Evolutionary conservation across 2,329 filamentous ascomycete species (phyloP).

Genomic region (Penicillium sp.): DNA sequence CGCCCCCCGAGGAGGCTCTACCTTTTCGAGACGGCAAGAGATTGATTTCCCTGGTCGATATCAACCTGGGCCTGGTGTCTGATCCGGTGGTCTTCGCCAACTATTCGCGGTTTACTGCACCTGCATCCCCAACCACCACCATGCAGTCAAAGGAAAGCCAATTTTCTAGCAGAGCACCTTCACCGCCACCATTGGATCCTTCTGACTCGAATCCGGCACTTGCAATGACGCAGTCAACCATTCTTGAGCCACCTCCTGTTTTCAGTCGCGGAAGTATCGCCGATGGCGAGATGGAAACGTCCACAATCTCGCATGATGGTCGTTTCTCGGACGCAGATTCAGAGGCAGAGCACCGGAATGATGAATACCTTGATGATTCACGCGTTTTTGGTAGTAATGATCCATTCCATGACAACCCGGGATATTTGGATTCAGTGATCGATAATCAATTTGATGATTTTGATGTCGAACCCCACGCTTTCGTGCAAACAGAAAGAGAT

Average conservation of each 20-base stretch:
- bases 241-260: constrained; percentile 32
- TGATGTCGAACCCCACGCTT: constrained; percentile 28
- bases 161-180: constrained; percentile 28
- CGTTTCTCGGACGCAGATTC: constrained; percentile 45
- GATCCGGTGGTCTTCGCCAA: constrained; percentile 50
- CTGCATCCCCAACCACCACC: constrained; percentile 33
- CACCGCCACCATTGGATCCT: constrained; percentile 26
- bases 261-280: constrained; percentile 2
- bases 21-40: constrained; percentile 41
- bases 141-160: constrained; percentile 35
- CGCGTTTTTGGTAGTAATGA: constrained; percentile 31
- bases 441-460: constrained; percentile 36
- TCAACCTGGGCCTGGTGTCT: constrained; percentile 48
- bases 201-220: constrained; percentile 26
- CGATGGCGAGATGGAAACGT: constrained; percentile 25
- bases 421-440: constrained; percentile 40
- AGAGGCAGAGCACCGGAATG: constrained; percentile 31
- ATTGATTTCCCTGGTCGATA: constrained; percentile 44
- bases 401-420: constrained; percentile 36
- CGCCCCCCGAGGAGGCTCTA: constrained; percentile 20
- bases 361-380: constrained; percentile 27
- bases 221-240: constrained; percentile 40
- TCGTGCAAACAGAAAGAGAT: constrained; percentile 10
- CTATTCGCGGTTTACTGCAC: constrained; percentile 39
- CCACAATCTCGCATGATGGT: constrained; percentile 37